Percentiles rank a stretch among this genome's conserved stretches.
Conservation (phyloP, 1,284 basidiomycete species). For the Boletus coffeatus region DNA sequence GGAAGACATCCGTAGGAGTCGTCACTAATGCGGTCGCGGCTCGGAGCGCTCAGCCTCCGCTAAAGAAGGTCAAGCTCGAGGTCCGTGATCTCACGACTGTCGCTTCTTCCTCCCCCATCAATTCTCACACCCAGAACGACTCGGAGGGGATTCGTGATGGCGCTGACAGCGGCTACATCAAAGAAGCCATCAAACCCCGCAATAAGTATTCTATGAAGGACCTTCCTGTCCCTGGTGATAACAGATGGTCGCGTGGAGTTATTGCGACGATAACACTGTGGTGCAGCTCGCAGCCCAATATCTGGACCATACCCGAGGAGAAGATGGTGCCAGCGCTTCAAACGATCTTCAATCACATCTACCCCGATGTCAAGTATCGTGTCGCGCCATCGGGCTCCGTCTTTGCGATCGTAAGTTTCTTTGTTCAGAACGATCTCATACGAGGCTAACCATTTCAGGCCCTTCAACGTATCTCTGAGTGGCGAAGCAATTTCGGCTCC, state of each 20-base stretch:
- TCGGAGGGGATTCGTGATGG: background rate
- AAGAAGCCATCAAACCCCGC: background rate
- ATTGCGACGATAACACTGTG: background rate
- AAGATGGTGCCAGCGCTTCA: background rate
- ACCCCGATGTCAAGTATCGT: constrained; percentile 1
- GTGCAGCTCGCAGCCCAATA: background rate
- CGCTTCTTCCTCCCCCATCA: background rate
- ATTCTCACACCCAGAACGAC: background rate
- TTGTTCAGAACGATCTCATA: background rate
- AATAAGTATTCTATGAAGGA: background rate
- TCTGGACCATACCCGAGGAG: background rate
- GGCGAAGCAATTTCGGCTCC: constrained; percentile 8
- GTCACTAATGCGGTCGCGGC: background rate
- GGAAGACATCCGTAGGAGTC: background rate
- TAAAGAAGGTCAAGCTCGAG: background rate
- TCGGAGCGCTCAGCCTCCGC: background rate
- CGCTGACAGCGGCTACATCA: background rate
- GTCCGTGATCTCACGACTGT: background rate
- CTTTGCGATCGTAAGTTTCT: background rate
- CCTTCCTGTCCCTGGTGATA: background rate
- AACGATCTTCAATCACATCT: background rate
- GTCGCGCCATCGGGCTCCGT: constrained; percentile 1
- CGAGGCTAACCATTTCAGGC: background rate
- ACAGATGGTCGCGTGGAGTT: background rate
- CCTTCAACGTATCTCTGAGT: constrained; percentile 6